These are phyloP conservation scores for Oryza longistaminata DNA, from an alignment of 176 grass and related monocot species.

Conservation along the genomic window DNA sequence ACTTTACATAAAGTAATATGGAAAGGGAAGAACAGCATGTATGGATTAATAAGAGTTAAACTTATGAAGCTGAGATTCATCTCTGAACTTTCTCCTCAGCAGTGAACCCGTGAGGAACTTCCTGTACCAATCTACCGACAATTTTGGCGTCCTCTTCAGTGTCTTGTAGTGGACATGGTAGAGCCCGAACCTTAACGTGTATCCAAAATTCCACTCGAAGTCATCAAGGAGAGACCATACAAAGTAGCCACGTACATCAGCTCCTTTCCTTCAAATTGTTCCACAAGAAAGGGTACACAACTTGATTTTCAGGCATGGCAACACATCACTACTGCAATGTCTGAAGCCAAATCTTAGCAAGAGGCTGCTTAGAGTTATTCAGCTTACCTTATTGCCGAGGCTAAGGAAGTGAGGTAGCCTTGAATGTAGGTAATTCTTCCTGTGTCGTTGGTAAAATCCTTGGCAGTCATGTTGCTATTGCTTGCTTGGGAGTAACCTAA, in stretches of 20 bases:
- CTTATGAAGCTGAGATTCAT: not conserved
- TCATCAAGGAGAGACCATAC: conserved; percentile 66
- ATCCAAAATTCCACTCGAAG: conserved; percentile 57
- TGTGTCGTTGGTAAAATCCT: conserved; percentile 47
- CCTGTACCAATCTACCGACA: conserved; percentile 57
- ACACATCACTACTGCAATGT: not conserved
- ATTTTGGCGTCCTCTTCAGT: conserved; percentile 41
- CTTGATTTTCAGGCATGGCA: not conserved
- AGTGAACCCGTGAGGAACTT: conserved; percentile 50
- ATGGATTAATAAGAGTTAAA: not conserved
- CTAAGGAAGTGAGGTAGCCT: conserved; percentile 57
- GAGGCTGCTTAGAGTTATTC: not conserved
- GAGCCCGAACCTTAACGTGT: conserved; percentile 53
- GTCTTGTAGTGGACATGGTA: conserved; percentile 63
- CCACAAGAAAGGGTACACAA: not conserved
- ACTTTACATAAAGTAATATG: not conserved
- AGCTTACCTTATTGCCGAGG: conserved; percentile 55
- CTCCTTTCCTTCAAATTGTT: conserved; percentile 56
- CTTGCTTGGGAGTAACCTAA: conserved; percentile 58
- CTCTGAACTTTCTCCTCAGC: not conserved
- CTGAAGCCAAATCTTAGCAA: not conserved
- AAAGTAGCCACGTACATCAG: conserved; percentile 69
- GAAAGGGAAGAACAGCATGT: not conserved
- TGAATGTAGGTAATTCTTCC: conserved; percentile 46
- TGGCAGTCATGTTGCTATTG: conserved; percentile 36